phyloP scores from a whole-genome alignment of 1,139 yeast genomes.

The Williopsis jadinii region DNA sequence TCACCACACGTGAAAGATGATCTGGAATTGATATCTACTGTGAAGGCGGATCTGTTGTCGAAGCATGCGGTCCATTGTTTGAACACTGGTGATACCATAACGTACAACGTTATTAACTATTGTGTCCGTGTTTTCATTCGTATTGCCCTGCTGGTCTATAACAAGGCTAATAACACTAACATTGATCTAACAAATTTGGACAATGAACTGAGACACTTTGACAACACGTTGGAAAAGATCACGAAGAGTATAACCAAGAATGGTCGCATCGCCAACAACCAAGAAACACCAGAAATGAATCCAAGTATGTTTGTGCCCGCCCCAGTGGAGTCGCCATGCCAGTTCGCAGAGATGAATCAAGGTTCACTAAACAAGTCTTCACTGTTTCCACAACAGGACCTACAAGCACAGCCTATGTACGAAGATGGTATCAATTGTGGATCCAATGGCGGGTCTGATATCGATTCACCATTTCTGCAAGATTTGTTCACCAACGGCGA shows the following conservation, averaged over 20 bases:
- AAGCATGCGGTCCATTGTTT: slow-evolving; percentile 1
- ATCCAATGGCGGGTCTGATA: too few relatives aligned
- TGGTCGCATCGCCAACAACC: too few relatives aligned
- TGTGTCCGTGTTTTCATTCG: slow-evolving; percentile 14
- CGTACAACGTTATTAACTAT: slow-evolving; percentile 7
- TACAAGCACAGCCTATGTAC: not conserved
- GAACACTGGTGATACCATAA: slow-evolving; percentile 4
- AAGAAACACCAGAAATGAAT: too few relatives aligned
- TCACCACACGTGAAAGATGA: slow-evolving; percentile 10
- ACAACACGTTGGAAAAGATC: not conserved
- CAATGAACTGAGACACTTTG: slow-evolving; percentile 11
- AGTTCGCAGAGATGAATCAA: too few relatives aligned
- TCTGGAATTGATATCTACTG: slow-evolving; percentile 7
- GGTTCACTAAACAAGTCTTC: too few relatives aligned
- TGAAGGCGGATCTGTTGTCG: slow-evolving; percentile 4
- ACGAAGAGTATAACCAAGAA: not conserved
- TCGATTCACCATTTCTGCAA: not conserved
- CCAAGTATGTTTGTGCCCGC: too few relatives aligned
- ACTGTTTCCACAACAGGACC: not conserved
- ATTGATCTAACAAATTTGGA: slow-evolving; percentile 11
- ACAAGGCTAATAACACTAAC: slow-evolving; percentile 6
- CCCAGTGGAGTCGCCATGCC: too few relatives aligned
- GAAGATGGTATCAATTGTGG: too few relatives aligned
- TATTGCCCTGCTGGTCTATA: slow-evolving; percentile 15
- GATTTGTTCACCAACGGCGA: not conserved